Conservation (phyloP, 2,329 filamentous ascomycete species). For the Ascochyta fabae region DNA sequence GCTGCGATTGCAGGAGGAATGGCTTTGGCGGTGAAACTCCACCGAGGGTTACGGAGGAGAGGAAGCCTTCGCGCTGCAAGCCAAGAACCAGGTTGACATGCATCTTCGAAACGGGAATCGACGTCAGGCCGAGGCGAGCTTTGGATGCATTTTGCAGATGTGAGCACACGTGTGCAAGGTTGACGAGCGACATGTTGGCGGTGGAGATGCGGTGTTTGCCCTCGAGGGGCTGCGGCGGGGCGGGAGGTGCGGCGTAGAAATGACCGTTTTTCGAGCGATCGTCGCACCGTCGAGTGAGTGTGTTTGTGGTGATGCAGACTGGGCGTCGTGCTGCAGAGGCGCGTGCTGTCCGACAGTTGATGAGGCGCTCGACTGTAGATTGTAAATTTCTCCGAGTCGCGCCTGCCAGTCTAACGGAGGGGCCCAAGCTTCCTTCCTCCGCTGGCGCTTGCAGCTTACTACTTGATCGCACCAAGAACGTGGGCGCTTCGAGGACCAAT, state of each 20-base stretch:
- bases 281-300: not conserved
- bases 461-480: constrained; percentile 20
- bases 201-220: constrained; percentile 26
- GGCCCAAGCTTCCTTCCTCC: not conserved
- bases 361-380: constrained; percentile 24
- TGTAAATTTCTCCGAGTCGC: constrained; percentile 38
- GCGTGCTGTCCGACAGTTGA: constrained; percentile 22
- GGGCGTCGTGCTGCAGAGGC: constrained; percentile 31
- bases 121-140: constrained; percentile 84
- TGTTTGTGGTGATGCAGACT: constrained; percentile 13
- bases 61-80: constrained; percentile 81
- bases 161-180: constrained; percentile 81
- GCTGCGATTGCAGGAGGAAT: constrained; percentile 41
- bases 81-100: constrained; percentile 78
- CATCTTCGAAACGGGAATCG: constrained; percentile 79
- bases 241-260: not conserved
- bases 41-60: constrained; percentile 78
- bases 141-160: constrained; percentile 89
- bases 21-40: constrained; percentile 62
- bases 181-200: constrained; percentile 71
- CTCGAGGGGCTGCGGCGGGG: constrained; percentile 36
- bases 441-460: constrained; percentile 18
- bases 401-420: constrained; percentile 16
- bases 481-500: constrained; percentile 43
- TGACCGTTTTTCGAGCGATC: not conserved